A percentile compares a stretch with the other conserved stretches of the same genome.
phyloP scores from a whole-genome alignment of 1,284 basidiomycete genomes.

The Moesziomyces globuligerus region DNA sequence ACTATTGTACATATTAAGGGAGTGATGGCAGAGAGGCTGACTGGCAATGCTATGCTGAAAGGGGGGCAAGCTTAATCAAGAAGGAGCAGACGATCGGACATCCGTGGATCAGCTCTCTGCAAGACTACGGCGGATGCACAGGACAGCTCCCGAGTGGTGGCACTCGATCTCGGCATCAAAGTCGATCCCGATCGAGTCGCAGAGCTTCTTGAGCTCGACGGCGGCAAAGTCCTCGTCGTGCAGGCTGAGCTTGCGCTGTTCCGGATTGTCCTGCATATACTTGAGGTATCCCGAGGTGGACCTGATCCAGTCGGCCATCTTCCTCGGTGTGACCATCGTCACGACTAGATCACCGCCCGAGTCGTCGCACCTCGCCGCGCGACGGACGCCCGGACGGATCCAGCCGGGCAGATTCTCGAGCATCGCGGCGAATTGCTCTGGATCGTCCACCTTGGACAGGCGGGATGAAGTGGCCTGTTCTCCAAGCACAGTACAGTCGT shows the following conservation, averaged over 20 bases:
- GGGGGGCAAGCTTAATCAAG: neutral
- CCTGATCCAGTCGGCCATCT: conserved; percentile 42
- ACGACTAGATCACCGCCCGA: conserved; percentile 32
- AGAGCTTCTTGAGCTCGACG: conserved; percentile 33
- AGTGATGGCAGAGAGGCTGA: too few species aligned
- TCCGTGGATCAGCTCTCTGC: conserved; percentile 4
- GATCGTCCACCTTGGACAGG: conserved; percentile 23
- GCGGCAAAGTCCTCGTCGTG: conserved; percentile 38
- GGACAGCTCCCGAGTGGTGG: conserved; percentile 34
- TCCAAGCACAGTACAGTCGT: conserved; percentile 36
- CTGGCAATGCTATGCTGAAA: neutral
- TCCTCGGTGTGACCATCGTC: conserved; percentile 30
- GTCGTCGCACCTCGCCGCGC: conserved; percentile 36
- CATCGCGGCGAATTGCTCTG: conserved; percentile 6
- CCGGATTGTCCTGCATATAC: conserved; percentile 24
- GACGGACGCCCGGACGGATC: conserved; percentile 24
- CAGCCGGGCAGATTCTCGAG: conserved; percentile 25
- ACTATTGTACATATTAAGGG: too few species aligned
- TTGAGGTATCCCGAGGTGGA: conserved; percentile 40
- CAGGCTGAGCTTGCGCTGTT: conserved; percentile 35
- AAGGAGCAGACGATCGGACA: neutral
- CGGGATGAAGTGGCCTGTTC: conserved; percentile 23
- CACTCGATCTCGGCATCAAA: conserved; percentile 41
- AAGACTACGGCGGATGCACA: conserved; percentile 26
- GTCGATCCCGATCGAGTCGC: conserved; percentile 22